Conservation (phyloP, 73 alveolate species). For the Urostyla sp. region DNA sequence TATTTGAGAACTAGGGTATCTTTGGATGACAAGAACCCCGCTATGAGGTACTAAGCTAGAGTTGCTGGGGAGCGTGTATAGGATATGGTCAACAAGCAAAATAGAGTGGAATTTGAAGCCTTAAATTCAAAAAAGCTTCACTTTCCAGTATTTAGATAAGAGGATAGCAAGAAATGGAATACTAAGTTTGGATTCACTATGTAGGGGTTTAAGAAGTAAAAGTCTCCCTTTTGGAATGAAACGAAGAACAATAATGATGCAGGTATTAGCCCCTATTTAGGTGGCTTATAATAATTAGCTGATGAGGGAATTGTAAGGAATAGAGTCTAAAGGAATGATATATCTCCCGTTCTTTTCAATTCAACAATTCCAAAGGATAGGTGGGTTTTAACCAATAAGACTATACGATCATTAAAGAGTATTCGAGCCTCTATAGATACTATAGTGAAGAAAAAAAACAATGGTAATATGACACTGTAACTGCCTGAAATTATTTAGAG, state of each 20-base stretch:
- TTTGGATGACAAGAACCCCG: conserved; percentile 9
- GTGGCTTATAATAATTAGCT: conserved; percentile 27
- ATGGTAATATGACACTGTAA: not conserved
- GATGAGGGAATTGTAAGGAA: conserved; percentile 8
- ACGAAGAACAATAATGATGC: conserved; percentile 28
- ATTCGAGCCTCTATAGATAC: conserved; percentile 19
- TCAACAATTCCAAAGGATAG: conserved; percentile 24
- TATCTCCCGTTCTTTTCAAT: not conserved
- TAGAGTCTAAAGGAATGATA: conserved; percentile 4
- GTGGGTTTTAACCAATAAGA: conserved; percentile 4
- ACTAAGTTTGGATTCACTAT: conserved; percentile 5
- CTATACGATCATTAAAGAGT: conserved; percentile 12
- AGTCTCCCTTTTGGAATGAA: conserved; percentile 33
- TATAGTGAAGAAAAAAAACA: not conserved
- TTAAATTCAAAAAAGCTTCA: conserved; percentile 16
- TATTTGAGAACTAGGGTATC: not conserved
- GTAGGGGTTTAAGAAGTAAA: conserved; percentile 8
- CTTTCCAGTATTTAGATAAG: conserved; percentile 39
- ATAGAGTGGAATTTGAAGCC: conserved; percentile 11
- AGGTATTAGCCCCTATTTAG: not conserved
- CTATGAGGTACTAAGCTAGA: conserved; percentile 2
- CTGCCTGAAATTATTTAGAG: not conserved
- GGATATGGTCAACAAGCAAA: not conserved
- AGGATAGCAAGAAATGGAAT: conserved; percentile 16
- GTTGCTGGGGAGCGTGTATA: conserved; percentile 10